Percentiles rank a stretch among this genome's conserved stretches.
These are phyloP conservation scores for Aspergillus nanangensis DNA, from an alignment of 495 filamentous ascomycete genomes.

Conservation along the genomic window DNA sequence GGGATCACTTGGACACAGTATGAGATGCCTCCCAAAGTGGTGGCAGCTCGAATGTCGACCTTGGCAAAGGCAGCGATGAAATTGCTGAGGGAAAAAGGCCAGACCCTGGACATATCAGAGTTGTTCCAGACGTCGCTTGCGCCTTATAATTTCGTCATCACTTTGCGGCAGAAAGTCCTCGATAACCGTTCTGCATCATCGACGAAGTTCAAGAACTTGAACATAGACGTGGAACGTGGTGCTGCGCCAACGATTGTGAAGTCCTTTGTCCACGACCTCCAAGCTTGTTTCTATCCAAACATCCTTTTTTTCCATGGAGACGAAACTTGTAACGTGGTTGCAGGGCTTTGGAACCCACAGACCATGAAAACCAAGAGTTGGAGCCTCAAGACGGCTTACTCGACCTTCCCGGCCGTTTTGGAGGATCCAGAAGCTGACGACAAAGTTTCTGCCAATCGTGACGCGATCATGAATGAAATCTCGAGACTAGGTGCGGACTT, in stretches of 20 bases:
- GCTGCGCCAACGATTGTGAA: conserved; percentile 37
- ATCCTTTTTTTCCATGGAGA: conserved; percentile 72
- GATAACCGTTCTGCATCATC: conserved; percentile 17
- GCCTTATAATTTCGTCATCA: conserved; percentile 83
- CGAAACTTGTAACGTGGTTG: conserved; percentile 54
- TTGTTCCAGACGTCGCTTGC: conserved; percentile 65
- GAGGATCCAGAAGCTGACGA: conserved; percentile 18
- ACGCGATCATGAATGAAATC: conserved; percentile 78
- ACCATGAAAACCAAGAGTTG: conserved; percentile 47
- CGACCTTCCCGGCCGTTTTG: conserved; percentile 51
- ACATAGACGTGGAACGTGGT: conserved; percentile 8
- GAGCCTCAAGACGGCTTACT: conserved; percentile 64
- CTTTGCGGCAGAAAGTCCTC: conserved; percentile 52
- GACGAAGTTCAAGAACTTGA: conserved; percentile 71
- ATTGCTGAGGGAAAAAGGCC: conserved; percentile 51
- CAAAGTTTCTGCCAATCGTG: conserved; percentile 62
- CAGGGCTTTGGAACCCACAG: conserved; percentile 78
- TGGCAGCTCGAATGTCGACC: conserved; percentile 76
- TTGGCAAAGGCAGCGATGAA: conserved; percentile 70
- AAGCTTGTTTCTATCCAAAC: conserved; percentile 53
- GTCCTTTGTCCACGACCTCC: conserved; percentile 56
- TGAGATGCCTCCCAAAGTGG: conserved; percentile 68
- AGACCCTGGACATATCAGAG: conserved; percentile 50
- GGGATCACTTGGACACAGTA: conserved; percentile 77
- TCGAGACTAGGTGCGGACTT: conserved; percentile 40